Percentiles rank a stretch among this genome's conserved stretches.
phyloP scores from a whole-genome alignment of 2,329 filamentous ascomycete species.

The Stemphylium vesicarium region DNA sequence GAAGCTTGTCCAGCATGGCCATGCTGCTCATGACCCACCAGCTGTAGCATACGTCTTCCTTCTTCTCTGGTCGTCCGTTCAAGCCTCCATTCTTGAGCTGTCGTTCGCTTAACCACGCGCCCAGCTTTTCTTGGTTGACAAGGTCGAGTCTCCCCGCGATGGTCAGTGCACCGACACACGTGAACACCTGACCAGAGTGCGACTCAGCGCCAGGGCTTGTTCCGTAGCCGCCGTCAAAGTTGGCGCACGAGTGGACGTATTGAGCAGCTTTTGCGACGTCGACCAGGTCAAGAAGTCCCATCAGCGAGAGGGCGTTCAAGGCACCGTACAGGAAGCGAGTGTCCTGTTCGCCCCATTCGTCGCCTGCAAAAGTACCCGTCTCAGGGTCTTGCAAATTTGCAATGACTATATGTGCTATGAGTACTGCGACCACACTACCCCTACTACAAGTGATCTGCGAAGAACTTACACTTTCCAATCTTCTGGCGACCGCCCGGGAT shows the following conservation, averaged over 20 bases:
- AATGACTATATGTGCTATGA: constrained; percentile 64
- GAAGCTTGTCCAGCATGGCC: constrained; percentile 82
- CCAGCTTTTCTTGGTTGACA: constrained; percentile 81
- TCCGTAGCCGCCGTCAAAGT: constrained; percentile 94
- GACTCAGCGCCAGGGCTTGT: constrained; percentile 89
- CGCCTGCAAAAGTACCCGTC: constrained; percentile 88
- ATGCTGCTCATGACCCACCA: constrained; percentile 98
- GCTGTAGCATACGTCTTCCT: constrained; percentile 96
- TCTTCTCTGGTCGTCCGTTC: constrained; percentile 93
- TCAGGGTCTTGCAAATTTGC: constrained; percentile 78
- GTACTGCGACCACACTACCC: constrained; percentile 13
- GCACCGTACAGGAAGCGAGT: constrained; percentile 93
- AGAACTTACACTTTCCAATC: constrained; percentile 77
- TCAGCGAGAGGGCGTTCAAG: constrained; percentile 85
- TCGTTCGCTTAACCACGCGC: constrained; percentile 89
- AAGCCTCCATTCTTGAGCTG: constrained; percentile 86
- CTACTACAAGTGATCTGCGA: neutral
- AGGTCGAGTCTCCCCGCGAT: constrained; percentile 84
- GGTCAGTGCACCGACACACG: constrained; percentile 84
- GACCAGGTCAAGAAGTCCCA: constrained; percentile 74
- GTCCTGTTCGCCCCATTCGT: constrained; percentile 96
- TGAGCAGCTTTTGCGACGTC: constrained; percentile 80
- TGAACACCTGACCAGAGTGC: constrained; percentile 94
- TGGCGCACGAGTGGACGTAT: constrained; percentile 82
- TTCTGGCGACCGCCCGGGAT: constrained; percentile 71